Percentiles rank a stretch among this genome's conserved stretches.
These are phyloP conservation scores for Incumbomyces delicatus DNA, from an alignment of 2,329 filamentous ascomycete species.

Conservation along the genomic window DNA sequence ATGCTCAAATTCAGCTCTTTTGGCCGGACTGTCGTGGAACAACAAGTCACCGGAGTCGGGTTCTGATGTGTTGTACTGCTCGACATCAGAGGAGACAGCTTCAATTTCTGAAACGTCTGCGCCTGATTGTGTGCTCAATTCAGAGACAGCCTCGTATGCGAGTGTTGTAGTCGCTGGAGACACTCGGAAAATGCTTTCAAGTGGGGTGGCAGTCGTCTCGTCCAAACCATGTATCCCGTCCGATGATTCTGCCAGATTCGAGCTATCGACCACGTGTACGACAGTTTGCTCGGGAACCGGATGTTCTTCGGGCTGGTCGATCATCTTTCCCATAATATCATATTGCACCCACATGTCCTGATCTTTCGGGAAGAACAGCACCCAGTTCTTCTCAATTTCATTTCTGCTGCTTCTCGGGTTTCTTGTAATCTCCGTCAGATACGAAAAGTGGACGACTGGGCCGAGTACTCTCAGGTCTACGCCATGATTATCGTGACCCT, in stretches of 20 bases:
- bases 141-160: too few relatives aligned
- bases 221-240: background rate
- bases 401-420: constrained; percentile 26
- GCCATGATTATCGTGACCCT: background rate
- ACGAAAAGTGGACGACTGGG: constrained; percentile 21
- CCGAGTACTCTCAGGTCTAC: constrained; percentile 9
- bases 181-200: background rate
- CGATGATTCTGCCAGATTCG: too few relatives aligned
- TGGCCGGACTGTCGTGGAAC: too few relatives aligned
- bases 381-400: constrained; percentile 33
- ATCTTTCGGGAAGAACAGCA: constrained; percentile 27
- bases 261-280: too few relatives aligned
- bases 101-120: too few relatives aligned
- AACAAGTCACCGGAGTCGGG: too few relatives aligned
- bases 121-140: too few relatives aligned
- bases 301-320: too few relatives aligned
- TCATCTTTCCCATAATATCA: constrained; percentile 21
- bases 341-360: constrained; percentile 30
- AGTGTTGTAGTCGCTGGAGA: background rate
- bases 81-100: too few relatives aligned
- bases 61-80: too few relatives aligned
- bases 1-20: too few relatives aligned
- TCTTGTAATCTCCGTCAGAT: constrained; percentile 30
- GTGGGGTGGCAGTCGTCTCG: background rate
- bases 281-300: too few relatives aligned